Evolutionary conservation across 805 yeast genomes (phyloP), one percentile per base, ranked within the genome.

Genomic region (Wilhelminamyces savonicus): DNA sequence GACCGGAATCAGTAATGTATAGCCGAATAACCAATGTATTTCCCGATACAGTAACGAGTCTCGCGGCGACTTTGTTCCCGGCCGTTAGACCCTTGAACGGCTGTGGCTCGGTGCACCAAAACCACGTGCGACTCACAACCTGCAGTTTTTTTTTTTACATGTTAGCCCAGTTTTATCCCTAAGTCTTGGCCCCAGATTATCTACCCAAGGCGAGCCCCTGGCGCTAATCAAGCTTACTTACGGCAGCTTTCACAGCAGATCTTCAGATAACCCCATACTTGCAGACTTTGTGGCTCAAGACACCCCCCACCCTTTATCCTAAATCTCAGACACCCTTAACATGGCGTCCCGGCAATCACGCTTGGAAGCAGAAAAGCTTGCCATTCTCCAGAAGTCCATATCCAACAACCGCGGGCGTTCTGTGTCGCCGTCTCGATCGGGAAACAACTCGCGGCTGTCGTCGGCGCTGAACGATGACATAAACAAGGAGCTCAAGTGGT

Each of bases 401-500:
- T 49, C 60, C 13, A 43, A 40, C 32, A 21, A 21, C 27, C 49
- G 69, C 27, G 68, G 66, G 10, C 40, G 69, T 21, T 59, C 66
- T 9, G 36, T 32, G 13, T 59, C 66, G 7, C 69, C 69, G 5
- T 36, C 54, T 3, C 37, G 46, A 8, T 35, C 50, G 3, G 52
- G 52, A 14, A 46, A 41, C 24, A 44, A 45, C 26, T 43, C 54
- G 26, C 44, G 69, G 23, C 59, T 66, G 13, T 51, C 59, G 12
- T 59, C 66, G 11, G 41, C 49, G 6, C 55, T 51, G 48, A 53
- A 54, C 23, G 66, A 59, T 28, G 68, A 58, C 23, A 33, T 36
- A 34, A 50, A 50, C 32, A 64, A 62, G 36, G 72, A 66, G 22
- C 45, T 73, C 32, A 71, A 71, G 41, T 80, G 82, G 77, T 71